A percentile compares a stretch with the other conserved stretches of the same genome.
These are phyloP conservation scores for Aspergillus niger DNA, from an alignment of 2,329 filamentous ascomycete species.

Conservation along the genomic window DNA sequence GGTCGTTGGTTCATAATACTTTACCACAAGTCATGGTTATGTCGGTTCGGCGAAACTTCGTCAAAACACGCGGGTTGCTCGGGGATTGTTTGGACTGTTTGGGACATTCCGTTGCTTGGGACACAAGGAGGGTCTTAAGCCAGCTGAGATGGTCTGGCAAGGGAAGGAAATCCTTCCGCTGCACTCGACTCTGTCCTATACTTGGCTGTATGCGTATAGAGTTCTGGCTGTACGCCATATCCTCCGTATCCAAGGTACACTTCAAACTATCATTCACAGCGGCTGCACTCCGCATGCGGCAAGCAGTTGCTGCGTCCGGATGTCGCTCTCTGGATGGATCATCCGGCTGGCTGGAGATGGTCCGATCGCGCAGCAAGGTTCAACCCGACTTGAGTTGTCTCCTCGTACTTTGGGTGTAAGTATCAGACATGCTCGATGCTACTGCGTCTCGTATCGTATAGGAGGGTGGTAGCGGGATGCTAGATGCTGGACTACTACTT, in stretches of 20 bases:
- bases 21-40: not conserved
- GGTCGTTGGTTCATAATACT: not conserved
- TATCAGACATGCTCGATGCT: not conserved
- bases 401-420: not conserved
- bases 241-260: not conserved
- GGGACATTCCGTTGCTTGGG: constrained; percentile 8
- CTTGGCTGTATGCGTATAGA: not conserved
- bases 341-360: constrained; percentile 10
- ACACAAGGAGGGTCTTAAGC: not conserved
- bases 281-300: constrained; percentile 23
- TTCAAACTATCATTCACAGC: not conserved
- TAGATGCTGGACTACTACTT: not conserved
- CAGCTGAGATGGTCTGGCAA: not conserved
- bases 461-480: not conserved
- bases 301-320: constrained; percentile 12
- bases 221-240: not conserved
- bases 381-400: constrained; percentile 2
- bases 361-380: constrained; percentile 9
- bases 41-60: constrained; percentile 5
- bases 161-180: not conserved
- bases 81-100: not conserved
- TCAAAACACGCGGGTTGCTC: not conserved
- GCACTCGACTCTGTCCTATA: not conserved
- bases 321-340: constrained; percentile 5
- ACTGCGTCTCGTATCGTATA: not conserved